Evolutionary conservation across 2,329 filamentous ascomycete species (phyloP).

Genomic region (Colletotrichum sp.): DNA sequence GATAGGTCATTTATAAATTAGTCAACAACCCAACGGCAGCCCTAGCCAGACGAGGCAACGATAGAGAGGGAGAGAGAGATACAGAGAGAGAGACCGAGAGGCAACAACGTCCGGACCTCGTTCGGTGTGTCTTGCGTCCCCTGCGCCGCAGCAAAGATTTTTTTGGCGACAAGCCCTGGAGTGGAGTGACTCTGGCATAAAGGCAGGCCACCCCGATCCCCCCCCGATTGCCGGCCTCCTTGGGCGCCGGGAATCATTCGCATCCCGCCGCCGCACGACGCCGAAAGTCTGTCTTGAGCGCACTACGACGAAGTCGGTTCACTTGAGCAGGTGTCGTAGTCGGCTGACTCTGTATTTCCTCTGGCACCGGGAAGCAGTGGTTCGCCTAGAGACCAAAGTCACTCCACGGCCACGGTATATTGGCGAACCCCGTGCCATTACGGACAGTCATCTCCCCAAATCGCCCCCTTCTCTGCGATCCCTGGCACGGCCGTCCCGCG

Average conservation of each 20-base stretch:
- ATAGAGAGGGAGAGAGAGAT: background rate
- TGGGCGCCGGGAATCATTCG: background rate
- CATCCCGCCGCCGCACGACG: constrained; percentile 8
- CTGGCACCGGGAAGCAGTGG: background rate
- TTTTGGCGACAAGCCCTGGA: constrained; percentile 17
- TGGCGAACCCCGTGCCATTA: background rate
- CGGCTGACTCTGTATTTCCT: constrained; percentile 1
- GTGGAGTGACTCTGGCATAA: constrained; percentile 18
- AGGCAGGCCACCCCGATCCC: constrained; percentile 11
- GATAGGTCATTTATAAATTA: constrained; percentile 8
- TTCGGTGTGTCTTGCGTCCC: background rate
- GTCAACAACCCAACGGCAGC: background rate
- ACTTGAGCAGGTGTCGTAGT: constrained; percentile 9
- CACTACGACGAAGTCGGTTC: constrained; percentile 9
- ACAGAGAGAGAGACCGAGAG: background rate
- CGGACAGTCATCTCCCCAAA: constrained; percentile 4
- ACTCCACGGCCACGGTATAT: constrained; percentile 8
- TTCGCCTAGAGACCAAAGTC: constrained; percentile 2
- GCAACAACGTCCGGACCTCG: background rate
- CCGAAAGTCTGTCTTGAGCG: background rate
- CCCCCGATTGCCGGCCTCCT: constrained; percentile 6
- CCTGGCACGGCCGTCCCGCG: background rate
- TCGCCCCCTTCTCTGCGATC: background rate
- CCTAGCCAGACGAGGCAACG: background rate
- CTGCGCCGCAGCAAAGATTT: constrained; percentile 5